Percentiles rank a stretch among this genome's conserved stretches.
These are phyloP conservation scores for Peterozyma toletana DNA, from an alignment of 805 yeast species.

Conservation along the genomic window DNA sequence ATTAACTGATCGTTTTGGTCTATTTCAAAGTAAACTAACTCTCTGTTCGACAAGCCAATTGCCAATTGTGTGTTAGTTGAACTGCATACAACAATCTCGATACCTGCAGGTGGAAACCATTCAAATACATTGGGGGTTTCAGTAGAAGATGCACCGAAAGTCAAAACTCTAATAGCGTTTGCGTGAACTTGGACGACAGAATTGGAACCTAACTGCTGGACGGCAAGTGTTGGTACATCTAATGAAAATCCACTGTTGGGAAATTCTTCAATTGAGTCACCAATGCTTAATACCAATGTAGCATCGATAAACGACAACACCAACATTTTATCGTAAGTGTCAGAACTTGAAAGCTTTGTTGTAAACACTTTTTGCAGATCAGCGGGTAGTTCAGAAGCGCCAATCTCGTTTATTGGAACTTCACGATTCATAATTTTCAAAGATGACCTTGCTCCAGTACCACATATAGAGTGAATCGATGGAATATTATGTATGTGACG, in stretches of 20 bases:
- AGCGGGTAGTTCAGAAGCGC: slow-evolving; percentile 70
- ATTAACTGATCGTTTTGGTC: slow-evolving; percentile 57
- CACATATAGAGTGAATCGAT: slow-evolving; percentile 32
- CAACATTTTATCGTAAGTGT: slow-evolving; percentile 52
- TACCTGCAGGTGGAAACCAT: slow-evolving; percentile 84
- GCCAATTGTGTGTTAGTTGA: slow-evolving; percentile 63
- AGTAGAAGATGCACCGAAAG: slow-evolving; percentile 18
- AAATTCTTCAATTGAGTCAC: slow-evolving; percentile 75
- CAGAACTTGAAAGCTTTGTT: slow-evolving; percentile 36
- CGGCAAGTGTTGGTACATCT: slow-evolving; percentile 55
- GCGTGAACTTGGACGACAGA: slow-evolving; percentile 70
- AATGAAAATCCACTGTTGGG: slow-evolving; percentile 48
- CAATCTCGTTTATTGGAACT: slow-evolving; percentile 52
- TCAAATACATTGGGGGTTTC: slow-evolving; percentile 32
- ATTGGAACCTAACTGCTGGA: slow-evolving; percentile 56
- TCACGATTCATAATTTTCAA: slow-evolving; percentile 50
- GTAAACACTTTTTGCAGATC: slow-evolving; percentile 60
- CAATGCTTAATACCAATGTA: slow-evolving; percentile 69
- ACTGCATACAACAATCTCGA: slow-evolving; percentile 50
- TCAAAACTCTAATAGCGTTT: slow-evolving; percentile 60
- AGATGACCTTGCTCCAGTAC: slow-evolving; percentile 35
- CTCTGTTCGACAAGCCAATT: slow-evolving; percentile 65
- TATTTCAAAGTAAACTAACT: slow-evolving; percentile 76
- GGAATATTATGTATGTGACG: slow-evolving; percentile 29
- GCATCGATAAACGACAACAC: slow-evolving; percentile 58